Conservation (phyloP, 2,329 filamentous ascomycete genomes). For the Clonostachys byssicola region DNA sequence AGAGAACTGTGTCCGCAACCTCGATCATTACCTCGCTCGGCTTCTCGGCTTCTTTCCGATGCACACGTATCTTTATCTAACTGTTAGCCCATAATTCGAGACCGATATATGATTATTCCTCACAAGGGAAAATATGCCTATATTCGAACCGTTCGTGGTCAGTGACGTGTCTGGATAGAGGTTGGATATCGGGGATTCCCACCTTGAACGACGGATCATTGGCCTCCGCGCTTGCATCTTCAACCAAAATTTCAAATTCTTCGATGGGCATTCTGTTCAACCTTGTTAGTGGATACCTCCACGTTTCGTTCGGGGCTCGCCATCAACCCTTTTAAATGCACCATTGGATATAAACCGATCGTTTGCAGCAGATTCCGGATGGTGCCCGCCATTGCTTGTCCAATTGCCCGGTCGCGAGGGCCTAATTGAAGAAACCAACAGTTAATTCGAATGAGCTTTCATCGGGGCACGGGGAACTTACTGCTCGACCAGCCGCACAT, state of each 20-base stretch:
- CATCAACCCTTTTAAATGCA: conserved; percentile 39
- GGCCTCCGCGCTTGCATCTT: conserved; percentile 50
- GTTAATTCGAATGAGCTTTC: not conserved
- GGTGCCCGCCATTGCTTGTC: conserved; percentile 47
- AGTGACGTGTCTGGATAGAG: not conserved
- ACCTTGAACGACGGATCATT: conserved; percentile 53
- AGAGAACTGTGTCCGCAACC: too few relatives aligned
- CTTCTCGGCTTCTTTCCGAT: conserved; percentile 51
- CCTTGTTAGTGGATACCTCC: too few relatives aligned
- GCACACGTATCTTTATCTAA: conserved; percentile 48
- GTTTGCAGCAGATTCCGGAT: conserved; percentile 50
- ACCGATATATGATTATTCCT: conserved; percentile 19
- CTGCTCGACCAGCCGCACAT: conserved; percentile 67
- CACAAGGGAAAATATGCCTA: conserved; percentile 60
- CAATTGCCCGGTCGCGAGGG: conserved; percentile 46
- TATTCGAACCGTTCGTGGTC: not conserved
- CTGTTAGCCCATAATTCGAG: not conserved
- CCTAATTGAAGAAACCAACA: conserved; percentile 24
- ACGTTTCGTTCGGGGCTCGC: not conserved
- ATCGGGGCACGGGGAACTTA: conserved; percentile 27
- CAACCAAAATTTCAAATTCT: conserved; percentile 53
- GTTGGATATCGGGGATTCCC: conserved; percentile 9
- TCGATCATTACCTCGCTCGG: too few relatives aligned
- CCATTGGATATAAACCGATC: conserved; percentile 52
- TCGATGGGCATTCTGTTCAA: conserved; percentile 46